Base-by-base conservation (phyloP, 257 asterid genomes). In the Cynanchum wilfordii region DNA sequence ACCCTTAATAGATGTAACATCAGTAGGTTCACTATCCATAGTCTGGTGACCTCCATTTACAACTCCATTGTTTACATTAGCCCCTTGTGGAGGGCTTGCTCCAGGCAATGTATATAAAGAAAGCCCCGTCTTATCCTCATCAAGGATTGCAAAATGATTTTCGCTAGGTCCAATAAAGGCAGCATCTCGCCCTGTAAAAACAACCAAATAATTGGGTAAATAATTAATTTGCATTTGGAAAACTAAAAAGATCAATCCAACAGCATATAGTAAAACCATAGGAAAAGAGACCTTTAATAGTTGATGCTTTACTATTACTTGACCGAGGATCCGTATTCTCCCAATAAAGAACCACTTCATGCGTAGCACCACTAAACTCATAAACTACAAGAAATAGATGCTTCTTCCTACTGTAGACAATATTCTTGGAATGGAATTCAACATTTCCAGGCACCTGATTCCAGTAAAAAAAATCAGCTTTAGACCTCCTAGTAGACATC, bases 311-410 rank as follows among this genome's bases (percentile, higher is more conserved):
- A 84, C 99, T 92, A 70, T 89, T 95, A 47, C 90, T 86, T 55
- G 87, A 76, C 74, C 83, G 95, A 77, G 93, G 77, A 82, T 92
- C 92, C 0, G 93, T 95, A 85, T 95, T 95, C 79, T 95, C 99
- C 99, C 98, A 95, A 78, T 95, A 95, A 80, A 95, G 75, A 38
- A 89, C 91, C 71, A 95, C 96, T 82, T 95, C 98, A 81, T 82
- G 85, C 69, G 91, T 76, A 74, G 88, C 80, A 49, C 96, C 96
- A 80, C 76, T 85, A 79, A 90, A 83, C 82, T 93, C 97, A 82
- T 85, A 92, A 71, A 84, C 86, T n/a, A 87, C 86, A 77, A 95
- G 92, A 85, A 95, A 95, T 72, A 95, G 79, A 88, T 87, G 97
- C 87, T 87, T 89, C 84, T 92, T 87, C 87, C 80, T 95, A 82